A percentile compares a stretch with the other conserved stretches of the same genome.
These are phyloP conservation scores for Mycena sp. DNA, from an alignment of 1,284 basidiomycete species.

Conservation along the genomic window DNA sequence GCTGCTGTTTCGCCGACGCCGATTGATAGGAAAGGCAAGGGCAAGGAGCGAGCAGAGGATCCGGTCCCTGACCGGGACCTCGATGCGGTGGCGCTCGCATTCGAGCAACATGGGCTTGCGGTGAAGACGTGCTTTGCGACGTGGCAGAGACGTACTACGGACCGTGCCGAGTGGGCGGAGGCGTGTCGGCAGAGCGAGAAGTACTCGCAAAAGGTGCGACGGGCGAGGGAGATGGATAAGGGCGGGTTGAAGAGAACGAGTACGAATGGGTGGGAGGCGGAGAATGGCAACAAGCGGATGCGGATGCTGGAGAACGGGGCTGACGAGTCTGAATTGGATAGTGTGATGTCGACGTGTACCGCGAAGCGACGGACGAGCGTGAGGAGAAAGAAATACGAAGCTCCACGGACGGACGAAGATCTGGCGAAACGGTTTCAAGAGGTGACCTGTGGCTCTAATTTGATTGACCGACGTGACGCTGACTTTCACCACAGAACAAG, in stretches of 20 bases:
- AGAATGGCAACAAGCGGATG: constrained; percentile 24
- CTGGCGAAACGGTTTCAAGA: constrained; percentile 72
- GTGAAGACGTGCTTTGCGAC: constrained; percentile 48
- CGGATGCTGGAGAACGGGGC: constrained; percentile 15
- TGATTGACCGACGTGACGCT: constrained; percentile 28
- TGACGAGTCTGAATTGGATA: constrained; percentile 5
- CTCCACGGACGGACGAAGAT: constrained; percentile 68
- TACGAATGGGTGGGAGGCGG: constrained; percentile 12
- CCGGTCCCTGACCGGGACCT: constrained; percentile 38
- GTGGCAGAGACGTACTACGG: constrained; percentile 56
- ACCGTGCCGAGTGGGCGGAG: constrained; percentile 62
- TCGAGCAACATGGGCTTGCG: constrained; percentile 44
- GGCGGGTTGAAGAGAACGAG: constrained; percentile 28
- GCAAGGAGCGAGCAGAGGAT: constrained; percentile 43
- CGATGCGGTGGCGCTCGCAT: constrained; percentile 49
- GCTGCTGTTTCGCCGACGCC: constrained; percentile 8
- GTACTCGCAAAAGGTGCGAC: constrained; percentile 63
- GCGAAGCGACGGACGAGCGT: constrained; percentile 15
- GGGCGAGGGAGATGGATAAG: constrained; percentile 48
- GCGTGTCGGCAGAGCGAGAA: constrained; percentile 66
- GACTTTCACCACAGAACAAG: constrained; percentile 60
- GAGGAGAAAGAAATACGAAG: constrained; percentile 32
- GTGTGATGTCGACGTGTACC: background rate
- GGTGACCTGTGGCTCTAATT: constrained; percentile 49
- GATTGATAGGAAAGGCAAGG: constrained; percentile 34